Conservation (phyloP, 345 rosid genomes). For the Geranium rotundifolium region DNA sequence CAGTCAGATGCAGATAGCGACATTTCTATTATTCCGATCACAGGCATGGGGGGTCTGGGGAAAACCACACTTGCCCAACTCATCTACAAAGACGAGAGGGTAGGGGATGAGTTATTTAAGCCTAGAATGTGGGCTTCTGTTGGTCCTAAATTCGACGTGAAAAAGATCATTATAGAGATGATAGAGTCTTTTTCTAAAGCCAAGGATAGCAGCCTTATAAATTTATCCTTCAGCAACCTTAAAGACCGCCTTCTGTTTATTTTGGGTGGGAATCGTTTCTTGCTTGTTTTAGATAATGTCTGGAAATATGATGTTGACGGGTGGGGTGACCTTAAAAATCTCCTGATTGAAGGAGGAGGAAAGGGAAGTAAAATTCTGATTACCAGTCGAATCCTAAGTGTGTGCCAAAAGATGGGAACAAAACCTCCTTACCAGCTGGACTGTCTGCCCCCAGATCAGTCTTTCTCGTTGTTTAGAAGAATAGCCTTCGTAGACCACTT, state of each 20-base stretch:
- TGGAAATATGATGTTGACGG: constrained; percentile 13
- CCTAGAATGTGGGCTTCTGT: constrained; percentile 23
- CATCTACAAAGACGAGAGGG: constrained; percentile 14
- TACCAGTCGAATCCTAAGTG: too few relatives aligned
- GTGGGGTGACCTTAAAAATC: constrained; percentile 18
- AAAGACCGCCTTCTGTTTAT: neutral
- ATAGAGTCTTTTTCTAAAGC: neutral
- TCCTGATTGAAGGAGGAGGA: too few relatives aligned
- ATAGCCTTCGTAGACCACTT: too few relatives aligned
- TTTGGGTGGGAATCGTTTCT: constrained; percentile 3
- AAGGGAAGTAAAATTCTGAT: too few relatives aligned
- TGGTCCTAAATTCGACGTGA: constrained; percentile 13
- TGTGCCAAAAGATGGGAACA: too few relatives aligned
- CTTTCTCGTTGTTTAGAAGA: too few relatives aligned
- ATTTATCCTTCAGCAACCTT: too few relatives aligned
- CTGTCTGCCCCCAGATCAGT: too few relatives aligned
- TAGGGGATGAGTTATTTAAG: constrained; percentile 6
- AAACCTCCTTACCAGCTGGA: too few relatives aligned
- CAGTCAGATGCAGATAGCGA: neutral
- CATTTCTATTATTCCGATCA: constrained; percentile 16
- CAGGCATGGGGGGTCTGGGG: constrained; percentile 22
- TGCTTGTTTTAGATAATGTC: constrained; percentile 2
- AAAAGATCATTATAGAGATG: constrained; percentile 1
- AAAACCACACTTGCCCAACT: constrained; percentile 25
- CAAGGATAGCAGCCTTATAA: neutral